Percentiles rank a stretch among this genome's conserved stretches.
Conservation (phyloP, 176 grass and related monocot species). For the Eragrostis nindensis region DNA sequence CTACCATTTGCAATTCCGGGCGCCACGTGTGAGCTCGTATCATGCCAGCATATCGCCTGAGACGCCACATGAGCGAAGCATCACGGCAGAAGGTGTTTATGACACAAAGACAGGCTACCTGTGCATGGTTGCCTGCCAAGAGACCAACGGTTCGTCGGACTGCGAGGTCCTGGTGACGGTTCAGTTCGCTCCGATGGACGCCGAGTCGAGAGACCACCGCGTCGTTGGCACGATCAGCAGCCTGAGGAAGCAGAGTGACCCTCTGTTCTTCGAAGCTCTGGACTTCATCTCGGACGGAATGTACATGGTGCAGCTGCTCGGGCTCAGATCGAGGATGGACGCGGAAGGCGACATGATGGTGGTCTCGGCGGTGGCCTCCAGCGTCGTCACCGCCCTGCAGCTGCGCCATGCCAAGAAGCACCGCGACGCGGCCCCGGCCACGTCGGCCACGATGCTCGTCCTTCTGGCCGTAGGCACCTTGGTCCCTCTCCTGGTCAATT, state of each 20-base stretch:
- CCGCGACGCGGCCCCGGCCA: not conserved
- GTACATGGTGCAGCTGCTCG: not conserved
- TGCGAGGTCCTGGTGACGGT: conserved; percentile 48
- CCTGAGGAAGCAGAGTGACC: conserved; percentile 48
- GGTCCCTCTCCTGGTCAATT: not conserved
- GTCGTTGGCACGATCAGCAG: conserved; percentile 53
- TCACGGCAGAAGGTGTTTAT: conserved; percentile 72
- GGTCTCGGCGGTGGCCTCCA: not conserved
- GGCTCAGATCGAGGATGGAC: not conserved
- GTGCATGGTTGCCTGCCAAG: conserved; percentile 56
- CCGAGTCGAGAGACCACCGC: not conserved
- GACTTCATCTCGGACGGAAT: conserved; percentile 23
- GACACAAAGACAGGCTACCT: conserved; percentile 40
- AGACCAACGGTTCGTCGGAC: conserved; percentile 43
- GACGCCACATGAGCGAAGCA: not conserved
- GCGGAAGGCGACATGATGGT: not conserved
- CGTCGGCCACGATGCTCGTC: not conserved
- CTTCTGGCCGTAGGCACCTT: not conserved
- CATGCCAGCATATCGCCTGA: too few relatives aligned
- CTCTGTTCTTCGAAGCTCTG: conserved; percentile 50
- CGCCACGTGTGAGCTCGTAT: too few relatives aligned
- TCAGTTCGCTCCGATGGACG: conserved; percentile 40
- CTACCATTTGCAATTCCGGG: conserved; percentile 13
- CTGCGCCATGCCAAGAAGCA: not conserved
- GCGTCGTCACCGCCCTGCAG: not conserved